phyloP scores from a whole-genome alignment of 2,329 filamentous ascomycete genomes.

The Fusarium tricinctum region DNA sequence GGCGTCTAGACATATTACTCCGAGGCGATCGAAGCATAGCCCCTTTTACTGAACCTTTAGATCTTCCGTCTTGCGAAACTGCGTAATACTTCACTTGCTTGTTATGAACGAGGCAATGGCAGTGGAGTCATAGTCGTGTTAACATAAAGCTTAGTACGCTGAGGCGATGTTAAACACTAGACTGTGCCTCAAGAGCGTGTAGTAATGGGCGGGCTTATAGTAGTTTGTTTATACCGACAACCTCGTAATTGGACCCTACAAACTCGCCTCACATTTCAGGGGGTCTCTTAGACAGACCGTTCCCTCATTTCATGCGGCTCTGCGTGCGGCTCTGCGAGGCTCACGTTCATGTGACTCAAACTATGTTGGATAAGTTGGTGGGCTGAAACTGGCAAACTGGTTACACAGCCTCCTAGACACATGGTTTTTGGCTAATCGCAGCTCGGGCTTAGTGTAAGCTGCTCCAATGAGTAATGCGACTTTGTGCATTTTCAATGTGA shows the following conservation, averaged over 20 bases:
- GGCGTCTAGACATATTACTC: not conserved
- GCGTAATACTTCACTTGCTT: not conserved
- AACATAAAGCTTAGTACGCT: not conserved
- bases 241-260: not conserved
- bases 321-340: conserved; percentile 1
- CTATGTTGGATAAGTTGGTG: not conserved
- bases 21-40: conserved; percentile 3
- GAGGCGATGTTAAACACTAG: conserved; percentile 14
- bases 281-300: not conserved
- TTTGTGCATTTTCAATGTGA: conserved; percentile 18
- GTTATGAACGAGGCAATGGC: conserved; percentile 5
- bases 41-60: not conserved
- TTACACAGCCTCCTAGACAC: not conserved
- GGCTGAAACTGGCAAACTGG: conserved; percentile 2
- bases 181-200: conserved; percentile 22
- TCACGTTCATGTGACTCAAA: conserved; percentile 2
- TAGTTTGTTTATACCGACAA: not conserved
- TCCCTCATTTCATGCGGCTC: not conserved
- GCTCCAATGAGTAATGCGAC: not conserved
- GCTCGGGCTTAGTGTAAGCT: not conserved
- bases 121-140: not conserved
- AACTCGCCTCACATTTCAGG: not conserved
- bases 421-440: not conserved
- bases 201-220: not conserved
- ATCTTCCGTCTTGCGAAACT: not conserved